phyloP scores from a whole-genome alignment of 495 filamentous ascomycete genomes.

The Podospora comata region DNA sequence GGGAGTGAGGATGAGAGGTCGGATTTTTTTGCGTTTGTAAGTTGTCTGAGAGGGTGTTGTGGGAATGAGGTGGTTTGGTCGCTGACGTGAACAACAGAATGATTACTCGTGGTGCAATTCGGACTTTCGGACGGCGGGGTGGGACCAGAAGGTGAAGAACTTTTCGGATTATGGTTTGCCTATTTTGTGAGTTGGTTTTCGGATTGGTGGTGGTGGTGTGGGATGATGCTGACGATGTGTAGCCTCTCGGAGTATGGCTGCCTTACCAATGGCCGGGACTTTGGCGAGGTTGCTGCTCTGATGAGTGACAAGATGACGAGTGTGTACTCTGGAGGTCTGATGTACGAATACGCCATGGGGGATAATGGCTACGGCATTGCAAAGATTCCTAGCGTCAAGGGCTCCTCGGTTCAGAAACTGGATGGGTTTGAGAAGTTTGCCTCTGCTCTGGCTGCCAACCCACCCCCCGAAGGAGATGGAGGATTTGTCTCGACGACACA shows the following conservation, averaged over 20 bases:
- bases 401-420: slow-evolving; percentile 49
- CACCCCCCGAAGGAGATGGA: slow-evolving; percentile 69
- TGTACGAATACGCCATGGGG: slow-evolving; percentile 92
- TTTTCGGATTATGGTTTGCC: slow-evolving; percentile 89
- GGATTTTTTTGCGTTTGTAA: slow-evolving; percentile 89
- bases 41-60: slow-evolving; percentile 15
- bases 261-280: slow-evolving; percentile 72
- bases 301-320: slow-evolving; percentile 81
- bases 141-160: slow-evolving; percentile 87
- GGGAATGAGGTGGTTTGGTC: neutral
- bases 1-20: slow-evolving; percentile 78
- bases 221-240: slow-evolving; percentile 19
- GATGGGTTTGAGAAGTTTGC: slow-evolving; percentile 63
- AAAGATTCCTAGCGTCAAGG: slow-evolving; percentile 47
- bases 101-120: slow-evolving; percentile 98
- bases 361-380: slow-evolving; percentile 75
- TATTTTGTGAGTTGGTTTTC: slow-evolving; percentile 55
- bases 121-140: slow-evolving; percentile 72
- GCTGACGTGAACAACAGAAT: slow-evolving; percentile 49
- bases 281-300: slow-evolving; percentile 73
- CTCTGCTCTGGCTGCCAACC: slow-evolving; percentile 58
- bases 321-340: slow-evolving; percentile 93
- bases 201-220: neutral
- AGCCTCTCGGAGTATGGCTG: slow-evolving; percentile 91
- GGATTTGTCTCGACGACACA: slow-evolving; percentile 68